These are phyloP conservation scores for Cystobasidium onofrii DNA, from an alignment of 768 basidiomycete species.

Conservation along the genomic window DNA sequence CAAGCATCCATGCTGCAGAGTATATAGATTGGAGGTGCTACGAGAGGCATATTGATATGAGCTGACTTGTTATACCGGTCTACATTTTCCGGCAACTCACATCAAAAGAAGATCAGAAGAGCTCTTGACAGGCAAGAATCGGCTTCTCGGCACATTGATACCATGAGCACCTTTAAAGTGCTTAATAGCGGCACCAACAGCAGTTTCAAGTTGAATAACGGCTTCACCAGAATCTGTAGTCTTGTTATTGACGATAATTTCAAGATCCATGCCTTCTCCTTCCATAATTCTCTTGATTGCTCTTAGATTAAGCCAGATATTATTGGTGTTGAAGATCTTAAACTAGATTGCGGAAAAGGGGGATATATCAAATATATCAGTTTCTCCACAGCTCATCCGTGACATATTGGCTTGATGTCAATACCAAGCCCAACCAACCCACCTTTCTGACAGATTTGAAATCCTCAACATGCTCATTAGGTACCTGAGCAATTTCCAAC, in stretches of 20 bases:
- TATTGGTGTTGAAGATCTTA: slow-evolving; percentile 67
- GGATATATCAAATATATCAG: too few relatives aligned
- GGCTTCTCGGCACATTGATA: slow-evolving; percentile 85
- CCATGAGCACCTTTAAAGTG: slow-evolving; percentile 83
- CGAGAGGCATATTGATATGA: too few relatives aligned
- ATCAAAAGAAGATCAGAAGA: slow-evolving; percentile 57
- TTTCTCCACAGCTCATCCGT: too few relatives aligned
- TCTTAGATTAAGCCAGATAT: slow-evolving; percentile 48
- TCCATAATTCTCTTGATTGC: slow-evolving; percentile 88
- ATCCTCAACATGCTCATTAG: slow-evolving; percentile 84
- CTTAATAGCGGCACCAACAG: slow-evolving; percentile 88
- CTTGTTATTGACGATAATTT: slow-evolving; percentile 81
- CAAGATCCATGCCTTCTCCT: slow-evolving; percentile 71
- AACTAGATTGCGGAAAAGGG: too few relatives aligned
- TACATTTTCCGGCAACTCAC: too few relatives aligned
- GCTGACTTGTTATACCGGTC: too few relatives aligned
- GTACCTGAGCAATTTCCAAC: slow-evolving; percentile 90
- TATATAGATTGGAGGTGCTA: slow-evolving; percentile 79
- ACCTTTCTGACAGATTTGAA: slow-evolving; percentile 84
- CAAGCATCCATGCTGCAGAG: slow-evolving; percentile 75
- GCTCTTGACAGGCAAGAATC: slow-evolving; percentile 67
- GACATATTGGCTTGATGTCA: too few relatives aligned
- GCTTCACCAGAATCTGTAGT: slow-evolving; percentile 74
- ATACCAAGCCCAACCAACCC: slow-evolving; percentile 78
- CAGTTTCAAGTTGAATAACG: slow-evolving; percentile 83